Base-by-base conservation (phyloP, 2,329 filamentous ascomycete species). In the Epichloe gansuensis region DNA sequence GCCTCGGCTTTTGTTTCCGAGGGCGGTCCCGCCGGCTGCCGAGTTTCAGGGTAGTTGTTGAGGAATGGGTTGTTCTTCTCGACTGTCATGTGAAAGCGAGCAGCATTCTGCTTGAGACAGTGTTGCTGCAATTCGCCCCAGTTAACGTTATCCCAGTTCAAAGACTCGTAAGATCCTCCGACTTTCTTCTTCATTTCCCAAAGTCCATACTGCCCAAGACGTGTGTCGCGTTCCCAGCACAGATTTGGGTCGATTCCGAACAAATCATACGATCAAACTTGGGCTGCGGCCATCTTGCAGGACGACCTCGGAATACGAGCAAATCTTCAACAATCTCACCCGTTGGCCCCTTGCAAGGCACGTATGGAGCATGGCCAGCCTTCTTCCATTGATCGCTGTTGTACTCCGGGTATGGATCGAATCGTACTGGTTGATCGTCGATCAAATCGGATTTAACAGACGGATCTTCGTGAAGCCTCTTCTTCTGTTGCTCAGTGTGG, bases 351-450 rank as follows among this genome's bases (percentile, higher is more conserved):
- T 78, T 70, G 64, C 87, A 91, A 2, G 82, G 67, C 5, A 80
- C 74, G 60, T 84, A 80, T 51, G 75, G 65, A 15, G 82, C 84
- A 47, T 76, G 72, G 57, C 77, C 77, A 34, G 69, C 65, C 47
- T 70, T 67, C 59, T 72, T 76, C 83, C 83, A 90, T 13, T 72
- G 66, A 3, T 72, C 68, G 49, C 75, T 77, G 61, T 86, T 85
- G 68, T 89, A 88, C 15, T 78, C 70, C 0, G 86, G 85, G 57
- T 89, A 90, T 0, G 86, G 86, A 54, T 83, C 75, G 66, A 87
- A 88, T 21, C 76, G 71, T 52, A 78, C 71, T 1, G 81, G 76
- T 48, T 72, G 67, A 44, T 75, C 69, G 12, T 67, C 62, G 51
- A 62, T 73, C 59, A 75, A 78, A 38, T 66, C 66, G 31, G 65